Evolutionary conservation across 352 stramenopile species (phyloP).

Genomic region (Pythium vanterpoolii): DNA sequence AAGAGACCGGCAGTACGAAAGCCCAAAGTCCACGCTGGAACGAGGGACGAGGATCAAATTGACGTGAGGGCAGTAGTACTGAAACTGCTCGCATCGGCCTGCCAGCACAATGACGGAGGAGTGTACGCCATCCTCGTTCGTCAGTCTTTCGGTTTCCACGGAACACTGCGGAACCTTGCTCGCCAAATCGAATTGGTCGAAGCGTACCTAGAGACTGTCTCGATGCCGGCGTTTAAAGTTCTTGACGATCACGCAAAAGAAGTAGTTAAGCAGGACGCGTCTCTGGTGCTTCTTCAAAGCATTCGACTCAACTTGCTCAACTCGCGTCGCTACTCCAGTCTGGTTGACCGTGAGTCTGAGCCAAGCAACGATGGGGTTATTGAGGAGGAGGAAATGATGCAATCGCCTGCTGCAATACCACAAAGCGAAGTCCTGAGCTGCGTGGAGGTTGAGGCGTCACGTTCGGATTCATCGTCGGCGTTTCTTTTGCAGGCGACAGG

Average conservation of each 20-base stretch:
- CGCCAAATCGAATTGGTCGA: neutral
- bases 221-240: neutral
- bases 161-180: slow-evolving; percentile 2
- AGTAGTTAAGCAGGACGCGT: neutral
- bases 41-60: neutral
- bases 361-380: neutral
- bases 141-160: slow-evolving; percentile 4
- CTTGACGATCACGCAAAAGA: neutral
- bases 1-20: slow-evolving; percentile 8
- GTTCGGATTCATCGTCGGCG: neutral
- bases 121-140: neutral
- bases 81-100: neutral
- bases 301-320: neutral
- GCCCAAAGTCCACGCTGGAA: neutral
- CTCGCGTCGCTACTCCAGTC: neutral
- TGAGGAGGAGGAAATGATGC: neutral
- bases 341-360: neutral
- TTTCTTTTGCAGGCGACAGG: slow-evolving; percentile 4
- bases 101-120: neutral
- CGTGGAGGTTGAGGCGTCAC: neutral
- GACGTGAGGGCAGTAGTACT: neutral
- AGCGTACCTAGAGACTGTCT: neutral
- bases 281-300: neutral
- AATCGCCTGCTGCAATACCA: neutral
- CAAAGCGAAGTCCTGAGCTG: neutral